phyloP scores from a whole-genome alignment of 2,329 filamentous ascomycete species.

The Ustilaginoidea virens region DNA sequence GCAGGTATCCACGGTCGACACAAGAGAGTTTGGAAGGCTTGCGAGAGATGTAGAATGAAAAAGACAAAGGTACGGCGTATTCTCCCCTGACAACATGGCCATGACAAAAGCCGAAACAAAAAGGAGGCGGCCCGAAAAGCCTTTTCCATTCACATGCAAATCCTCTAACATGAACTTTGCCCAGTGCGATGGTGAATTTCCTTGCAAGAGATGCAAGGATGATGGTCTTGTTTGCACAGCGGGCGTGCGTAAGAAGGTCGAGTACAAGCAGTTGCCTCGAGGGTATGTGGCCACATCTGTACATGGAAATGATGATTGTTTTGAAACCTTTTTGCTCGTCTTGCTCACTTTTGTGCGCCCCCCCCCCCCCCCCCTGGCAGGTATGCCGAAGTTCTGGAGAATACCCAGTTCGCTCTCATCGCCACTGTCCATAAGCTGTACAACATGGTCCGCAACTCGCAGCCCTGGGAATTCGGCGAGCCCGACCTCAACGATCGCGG shows the following conservation, averaged over 20 bases:
- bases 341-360: too few relatives aligned
- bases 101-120: too few relatives aligned
- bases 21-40: conserved; percentile 53
- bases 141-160: too few relatives aligned
- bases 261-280: conserved; percentile 49
- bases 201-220: conserved; percentile 51
- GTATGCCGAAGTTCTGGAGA: conserved; percentile 49
- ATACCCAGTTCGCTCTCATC: conserved; percentile 48
- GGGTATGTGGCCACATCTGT: too few relatives aligned
- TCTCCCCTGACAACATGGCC: neutral
- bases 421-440: conserved; percentile 52
- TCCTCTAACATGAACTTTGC: neutral
- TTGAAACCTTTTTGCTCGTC: too few relatives aligned
- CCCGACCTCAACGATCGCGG: conserved; percentile 47
- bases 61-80: conserved; percentile 43
- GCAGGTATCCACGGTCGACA: conserved; percentile 37
- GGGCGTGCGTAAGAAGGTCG: conserved; percentile 50
- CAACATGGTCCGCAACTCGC: conserved; percentile 42
- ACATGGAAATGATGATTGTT: too few relatives aligned
- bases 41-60: conserved; percentile 52
- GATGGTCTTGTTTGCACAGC: conserved; percentile 49
- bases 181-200: conserved; percentile 49
- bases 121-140: too few relatives aligned
- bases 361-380: too few relatives aligned
- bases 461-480: conserved; percentile 46